Base-by-base conservation (phyloP, 805 yeast genomes). In the Candida sphagnicola region DNA sequence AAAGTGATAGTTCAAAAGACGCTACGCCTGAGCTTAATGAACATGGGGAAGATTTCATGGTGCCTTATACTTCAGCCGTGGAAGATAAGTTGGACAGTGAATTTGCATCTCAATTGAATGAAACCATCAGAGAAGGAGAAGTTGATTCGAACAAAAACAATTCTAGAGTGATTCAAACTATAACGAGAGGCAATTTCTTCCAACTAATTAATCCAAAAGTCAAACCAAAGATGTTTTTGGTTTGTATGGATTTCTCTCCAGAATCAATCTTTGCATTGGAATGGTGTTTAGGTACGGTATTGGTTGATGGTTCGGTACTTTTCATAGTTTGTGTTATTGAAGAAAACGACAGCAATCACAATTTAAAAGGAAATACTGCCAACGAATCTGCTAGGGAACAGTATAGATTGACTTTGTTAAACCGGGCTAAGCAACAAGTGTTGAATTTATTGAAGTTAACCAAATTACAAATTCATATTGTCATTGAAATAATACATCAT, bases 241-340 rank as follows among this genome's bases (percentile, higher is more conserved):
- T 88, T 15, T 87, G 93, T 52, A 76, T 84, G 66, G 96, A 90
- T 56, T 74, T 84, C 45, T 80, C 91, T 3, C 84, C 87, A 0
- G 96, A 88, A 55, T 82, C 95, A 2, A 70, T 73, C 28, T 85
- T 84, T 58, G 93, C 96, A 0, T 67, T 90, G 16, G 93, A 87
- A 51, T 89, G 96, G 85, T 77, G 89, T 31, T 70, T 90, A 48
- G 97, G 97, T 2, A 77, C 95, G 0, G 82, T 88, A 0, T 69
- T 89, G 34, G 83, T 81, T 16, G 89, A 86, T 52, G 93, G 93
- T 0, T 84, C 88, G 38, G 87, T 89, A 0, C 61, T 89, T 39
- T 86, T 85, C 55, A 76, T 87, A 15, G 78, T 87, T 18, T 75
- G 77, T 47, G 82, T 77, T 10, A 69, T 73, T 40, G 81, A 75